phyloP scores from a whole-genome alignment of 805 yeast species.

The Zygosaccharomyces bailii region DNA sequence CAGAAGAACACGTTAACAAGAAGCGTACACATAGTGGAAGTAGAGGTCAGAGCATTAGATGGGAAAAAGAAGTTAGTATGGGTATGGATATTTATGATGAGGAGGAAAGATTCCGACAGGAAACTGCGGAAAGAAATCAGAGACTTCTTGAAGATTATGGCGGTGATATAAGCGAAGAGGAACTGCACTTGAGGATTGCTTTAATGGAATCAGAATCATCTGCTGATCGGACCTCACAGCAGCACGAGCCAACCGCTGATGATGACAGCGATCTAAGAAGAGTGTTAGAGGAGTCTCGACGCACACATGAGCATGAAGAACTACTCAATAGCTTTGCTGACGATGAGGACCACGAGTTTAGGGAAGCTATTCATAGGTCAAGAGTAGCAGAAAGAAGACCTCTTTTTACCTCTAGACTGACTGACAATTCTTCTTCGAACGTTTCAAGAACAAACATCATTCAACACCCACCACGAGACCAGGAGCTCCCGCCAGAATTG shows the following conservation, averaged over 20 bases:
- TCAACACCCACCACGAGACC: neutral
- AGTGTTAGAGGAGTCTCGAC: constrained; percentile 23
- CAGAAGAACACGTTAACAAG: constrained; percentile 17
- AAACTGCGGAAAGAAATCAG: constrained; percentile 18
- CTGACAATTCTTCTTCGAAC: constrained; percentile 1
- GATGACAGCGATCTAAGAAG: constrained; percentile 19
- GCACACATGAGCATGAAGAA: constrained; percentile 14
- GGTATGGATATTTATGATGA: constrained; percentile 32
- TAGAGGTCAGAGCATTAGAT: constrained; percentile 26
- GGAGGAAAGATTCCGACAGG: constrained; percentile 21
- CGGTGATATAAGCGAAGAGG: constrained; percentile 36
- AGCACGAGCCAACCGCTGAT: neutral
- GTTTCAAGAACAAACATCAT: constrained; percentile 1
- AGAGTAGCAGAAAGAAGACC: constrained; percentile 10
- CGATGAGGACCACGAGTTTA: constrained; percentile 25
- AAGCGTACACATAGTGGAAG: constrained; percentile 13
- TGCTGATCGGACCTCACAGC: constrained; percentile 1
- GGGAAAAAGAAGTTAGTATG: constrained; percentile 30
- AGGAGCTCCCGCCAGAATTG: too few species aligned
- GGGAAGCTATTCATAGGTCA: constrained; percentile 23
- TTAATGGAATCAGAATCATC: constrained; percentile 32
- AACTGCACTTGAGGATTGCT: constrained; percentile 34
- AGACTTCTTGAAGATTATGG: constrained; percentile 27
- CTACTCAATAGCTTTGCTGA: constrained; percentile 11
- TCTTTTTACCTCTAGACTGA: neutral